Base-by-base conservation (phyloP, 208 protist genomes). In the Trypanosoma brucei region DNA sequence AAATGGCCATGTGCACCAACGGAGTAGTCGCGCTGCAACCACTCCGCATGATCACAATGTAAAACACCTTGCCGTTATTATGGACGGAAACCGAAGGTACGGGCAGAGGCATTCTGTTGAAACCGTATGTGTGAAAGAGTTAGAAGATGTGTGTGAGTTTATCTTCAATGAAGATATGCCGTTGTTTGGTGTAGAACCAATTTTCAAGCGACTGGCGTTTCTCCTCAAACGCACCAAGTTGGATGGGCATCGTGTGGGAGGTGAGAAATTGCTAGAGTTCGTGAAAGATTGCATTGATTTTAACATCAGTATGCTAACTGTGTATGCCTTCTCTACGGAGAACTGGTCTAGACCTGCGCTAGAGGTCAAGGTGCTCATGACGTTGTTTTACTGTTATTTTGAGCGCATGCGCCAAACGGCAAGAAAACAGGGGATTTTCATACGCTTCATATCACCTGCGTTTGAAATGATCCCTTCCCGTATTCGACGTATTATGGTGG, bases 311-410 rank as follows among this genome's bases (percentile, higher is more conserved):
- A 94, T 94, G 77, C 58, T 96, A 34, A 96, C 83, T 0, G 86
- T 93, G 7, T 96, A 94, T 75, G 88, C 91, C 3, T 96, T 96
- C 56, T 96, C 91, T 1, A 92, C 81, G 0, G 86, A 96, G 61
- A 96, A 96, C 72, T 96, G 91, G 88, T 54, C 71, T n/a, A 76
- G 91, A 5, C 59, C 81, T 1, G 37, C 63, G 14, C 67, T 78
- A 4, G 91, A 96, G 59, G 76, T 96, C 31, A 77, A 92, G 45
- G 84, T 86, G 57, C 62, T 96, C 11, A 91, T 93, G 82, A 64
- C 78, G 2, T 71, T 96, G 36, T 93, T 96, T 62, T 79, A 83
- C 34, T 84, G 81, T 62, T 93, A 86, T 59, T 91, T 93, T 68
- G 76, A 86, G 13, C 74, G 75, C n/a, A 81, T 96, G 13, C 78